A percentile compares a stretch with the other conserved stretches of the same genome.
Conservation (phyloP, 164 flowering plant genomes). For the Vitis riparia region DNA sequence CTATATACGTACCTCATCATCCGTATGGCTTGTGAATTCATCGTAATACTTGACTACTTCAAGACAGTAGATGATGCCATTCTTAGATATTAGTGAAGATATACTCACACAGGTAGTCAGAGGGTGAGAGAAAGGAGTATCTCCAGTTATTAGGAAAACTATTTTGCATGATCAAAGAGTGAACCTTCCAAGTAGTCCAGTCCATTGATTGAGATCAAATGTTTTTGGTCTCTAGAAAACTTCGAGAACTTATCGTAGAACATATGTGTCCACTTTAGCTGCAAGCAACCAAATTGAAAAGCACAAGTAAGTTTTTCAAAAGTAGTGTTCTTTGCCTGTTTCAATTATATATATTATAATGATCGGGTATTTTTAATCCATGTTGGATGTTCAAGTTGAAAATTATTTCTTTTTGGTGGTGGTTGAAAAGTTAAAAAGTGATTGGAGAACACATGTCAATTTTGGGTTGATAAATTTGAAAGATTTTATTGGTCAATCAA, state of each 20-base stretch:
- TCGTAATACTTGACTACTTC: conserved; percentile 74
- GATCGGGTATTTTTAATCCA: no score
- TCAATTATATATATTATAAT: no score
- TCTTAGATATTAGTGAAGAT: conserved; percentile 33
- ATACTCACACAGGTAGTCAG: conserved; percentile 33
- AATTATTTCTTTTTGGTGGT: no score
- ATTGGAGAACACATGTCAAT: no score
- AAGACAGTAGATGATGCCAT: conserved; percentile 58
- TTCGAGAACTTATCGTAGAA: conserved; percentile 56
- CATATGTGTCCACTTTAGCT: conserved; percentile 78
- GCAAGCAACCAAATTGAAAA: neutral
- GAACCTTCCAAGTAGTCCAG: conserved; percentile 77
- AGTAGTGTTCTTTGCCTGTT: neutral
- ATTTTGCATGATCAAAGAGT: conserved; percentile 27
- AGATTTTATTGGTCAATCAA: no score
- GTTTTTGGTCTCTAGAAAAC: conserved; percentile 70
- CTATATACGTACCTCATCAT: conserved; percentile 41
- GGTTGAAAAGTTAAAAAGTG: no score
- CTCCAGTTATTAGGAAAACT: conserved; percentile 63
- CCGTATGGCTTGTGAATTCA: conserved; percentile 20
- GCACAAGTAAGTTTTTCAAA: no score
- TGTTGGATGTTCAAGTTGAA: no score
- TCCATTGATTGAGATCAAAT: conserved; percentile 41
- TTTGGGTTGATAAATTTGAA: no score
- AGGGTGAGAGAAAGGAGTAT: conserved; percentile 52